phyloP scores from a whole-genome alignment of 2,329 filamentous ascomycete genomes.

The Talaromyces sp. region DNA sequence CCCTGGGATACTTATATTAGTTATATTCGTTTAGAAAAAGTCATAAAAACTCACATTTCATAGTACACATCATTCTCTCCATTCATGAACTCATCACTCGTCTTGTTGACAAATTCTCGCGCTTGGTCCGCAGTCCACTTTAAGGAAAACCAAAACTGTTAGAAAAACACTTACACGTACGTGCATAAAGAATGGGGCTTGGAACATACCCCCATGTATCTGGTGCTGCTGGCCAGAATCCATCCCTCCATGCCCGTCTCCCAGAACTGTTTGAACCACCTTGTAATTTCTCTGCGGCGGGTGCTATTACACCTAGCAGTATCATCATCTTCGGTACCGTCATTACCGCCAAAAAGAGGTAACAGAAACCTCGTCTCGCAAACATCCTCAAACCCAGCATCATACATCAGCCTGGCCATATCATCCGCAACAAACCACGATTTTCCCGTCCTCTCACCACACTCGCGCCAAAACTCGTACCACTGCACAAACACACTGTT shows the following conservation, averaged over 20 bases:
- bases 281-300: conserved; percentile 16
- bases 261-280: conserved; percentile 19
- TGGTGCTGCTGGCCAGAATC: conserved; percentile 21
- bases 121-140: conserved; percentile 25
- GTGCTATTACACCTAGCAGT: neutral
- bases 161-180: neutral
- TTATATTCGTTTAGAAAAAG: too few relatives aligned
- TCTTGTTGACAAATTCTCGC: conserved; percentile 16
- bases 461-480: conserved; percentile 13
- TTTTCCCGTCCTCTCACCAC: conserved; percentile 24
- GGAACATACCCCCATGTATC: conserved; percentile 18
- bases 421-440: conserved; percentile 19
- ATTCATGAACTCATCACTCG: conserved; percentile 14
- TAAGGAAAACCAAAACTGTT: neutral
- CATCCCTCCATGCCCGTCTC: conserved; percentile 26
- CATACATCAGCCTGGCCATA: conserved; percentile 19
- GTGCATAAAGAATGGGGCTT: neutral
- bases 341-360: conserved; percentile 11
- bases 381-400: conserved; percentile 22
- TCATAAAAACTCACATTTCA: conserved; percentile 15
- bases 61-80: conserved; percentile 17
- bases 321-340: conserved; percentile 7
- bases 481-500: conserved; percentile 24
- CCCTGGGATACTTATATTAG: conserved; percentile 4
- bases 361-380: conserved; percentile 20